phyloP scores from a whole-genome alignment of 2,329 filamentous ascomycete species.

The Metarhizium humberi region DNA sequence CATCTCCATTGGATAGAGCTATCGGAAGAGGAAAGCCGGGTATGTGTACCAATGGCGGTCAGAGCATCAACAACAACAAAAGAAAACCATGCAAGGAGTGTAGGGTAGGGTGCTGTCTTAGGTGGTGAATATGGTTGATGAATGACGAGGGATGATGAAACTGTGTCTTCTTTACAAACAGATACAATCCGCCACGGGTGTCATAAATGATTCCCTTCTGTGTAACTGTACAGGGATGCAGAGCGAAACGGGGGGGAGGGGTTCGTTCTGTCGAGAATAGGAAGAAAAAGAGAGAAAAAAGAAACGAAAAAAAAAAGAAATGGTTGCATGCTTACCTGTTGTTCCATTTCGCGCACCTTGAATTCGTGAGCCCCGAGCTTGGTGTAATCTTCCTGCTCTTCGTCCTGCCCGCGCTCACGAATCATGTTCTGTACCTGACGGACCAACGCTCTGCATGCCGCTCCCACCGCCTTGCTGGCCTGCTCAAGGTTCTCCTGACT shows the following conservation, averaged over 20 bases:
- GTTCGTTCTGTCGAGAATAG: neutral
- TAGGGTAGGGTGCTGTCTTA: neutral
- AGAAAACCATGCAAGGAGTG: neutral
- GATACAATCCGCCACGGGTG: neutral
- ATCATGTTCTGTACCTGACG: slow-evolving; percentile 94
- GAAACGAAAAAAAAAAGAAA: slow-evolving; percentile 18
- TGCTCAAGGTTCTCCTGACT: slow-evolving; percentile 86
- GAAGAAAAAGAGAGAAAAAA: neutral
- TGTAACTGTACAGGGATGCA: neutral
- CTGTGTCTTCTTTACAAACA: neutral
- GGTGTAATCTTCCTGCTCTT: slow-evolving; percentile 78
- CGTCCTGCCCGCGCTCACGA: slow-evolving; percentile 71
- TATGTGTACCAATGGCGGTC: no score
- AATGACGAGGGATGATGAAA: no score
- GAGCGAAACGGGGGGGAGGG: no score
- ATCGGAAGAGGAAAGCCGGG: neutral
- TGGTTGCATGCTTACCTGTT: slow-evolving; percentile 60
- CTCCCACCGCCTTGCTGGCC: slow-evolving; percentile 86
- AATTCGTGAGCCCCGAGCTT: slow-evolving; percentile 91
- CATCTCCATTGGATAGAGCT: neutral
- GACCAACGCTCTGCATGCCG: slow-evolving; percentile 78
- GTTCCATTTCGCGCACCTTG: slow-evolving; percentile 98
- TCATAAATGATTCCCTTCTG: neutral
- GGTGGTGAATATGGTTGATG: no score
- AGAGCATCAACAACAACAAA: neutral